Evolutionary conservation across 495 filamentous ascomycete genomes (phyloP), one percentile per base, ranked within the genome.

Genomic region (Aspergillus bridgeri): DNA sequence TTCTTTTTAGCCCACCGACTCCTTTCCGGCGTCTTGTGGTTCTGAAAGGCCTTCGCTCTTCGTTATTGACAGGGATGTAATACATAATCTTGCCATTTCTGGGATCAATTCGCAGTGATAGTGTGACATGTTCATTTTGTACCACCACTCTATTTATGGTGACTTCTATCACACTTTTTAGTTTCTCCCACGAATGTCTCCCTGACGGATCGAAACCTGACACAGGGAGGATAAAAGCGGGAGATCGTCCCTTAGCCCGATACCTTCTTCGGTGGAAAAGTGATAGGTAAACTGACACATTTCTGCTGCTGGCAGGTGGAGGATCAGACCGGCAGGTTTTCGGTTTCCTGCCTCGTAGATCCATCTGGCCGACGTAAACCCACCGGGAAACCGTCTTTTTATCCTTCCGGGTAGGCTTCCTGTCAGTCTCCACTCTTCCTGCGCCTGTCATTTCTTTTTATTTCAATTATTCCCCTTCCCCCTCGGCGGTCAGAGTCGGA

Each of bases 211-310:
- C 13, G 33, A 38, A 56, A 50, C 25, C 29, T 19, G 19, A 42
- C 17, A 53, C 53, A 29, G 49, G 42, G 48, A 52, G 42, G 50
- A 48, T 25, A 48, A 43, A n/a, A 53, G 47, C 60, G 60, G 63
- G 60, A 62, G 63, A 65, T 65, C 60, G 48, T 50, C 58, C 42
- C 54, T 58, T 65, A 65, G 63, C 25, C 44, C 46, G 29, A 27
- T 18, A 20, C 42, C 5, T 17, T 9, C 13, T 38, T 38, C 33
- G 33, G 9, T 38, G 11, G 9, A 38, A 15, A 38, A 38, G 11
- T 38, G 33, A 38, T 11, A 38, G 33, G 33, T 38, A 38, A 38
- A 47, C 45, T 47, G 45, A 47, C 45, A 47, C 45, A 47, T 47
- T 47, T 18, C 45, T 23, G 45, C 21, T 20, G 33, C 33, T n/a